Conservation (phyloP, 768 basidiomycete species). For the Tricholoma terreum region DNA sequence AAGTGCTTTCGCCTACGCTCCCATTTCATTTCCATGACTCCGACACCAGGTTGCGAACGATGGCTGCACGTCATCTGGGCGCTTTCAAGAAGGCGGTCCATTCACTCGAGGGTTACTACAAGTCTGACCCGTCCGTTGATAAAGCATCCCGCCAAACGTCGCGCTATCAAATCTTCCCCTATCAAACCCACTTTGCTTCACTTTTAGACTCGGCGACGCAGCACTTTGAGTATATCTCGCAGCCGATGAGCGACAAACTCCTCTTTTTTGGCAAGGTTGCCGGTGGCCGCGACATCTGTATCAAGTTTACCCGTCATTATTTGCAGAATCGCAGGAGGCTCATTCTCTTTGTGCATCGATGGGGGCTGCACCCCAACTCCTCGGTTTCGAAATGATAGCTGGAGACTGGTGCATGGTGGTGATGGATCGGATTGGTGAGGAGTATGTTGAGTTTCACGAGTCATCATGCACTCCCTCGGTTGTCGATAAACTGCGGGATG, state of each 20-base stretch:
- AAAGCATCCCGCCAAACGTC: neutral
- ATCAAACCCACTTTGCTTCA: constrained; percentile 1
- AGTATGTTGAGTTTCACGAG: neutral
- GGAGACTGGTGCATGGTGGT: constrained; percentile 28
- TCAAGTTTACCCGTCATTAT: constrained; percentile 8
- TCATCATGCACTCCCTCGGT: neutral
- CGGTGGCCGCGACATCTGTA: neutral
- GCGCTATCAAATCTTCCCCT: neutral
- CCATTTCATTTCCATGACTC: constrained; percentile 4
- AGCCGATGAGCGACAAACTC: neutral
- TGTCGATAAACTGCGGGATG: neutral
- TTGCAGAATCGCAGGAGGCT: constrained; percentile 12
- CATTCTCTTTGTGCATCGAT: constrained; percentile 15
- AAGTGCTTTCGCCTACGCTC: constrained; percentile 8
- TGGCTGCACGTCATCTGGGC: constrained; percentile 4
- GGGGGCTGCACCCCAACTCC: constrained; percentile 18
- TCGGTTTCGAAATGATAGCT: constrained; percentile 20
- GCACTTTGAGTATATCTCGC: neutral
- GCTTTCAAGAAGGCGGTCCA: constrained; percentile 2
- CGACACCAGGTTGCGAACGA: neutral
- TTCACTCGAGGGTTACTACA: constrained; percentile 1
- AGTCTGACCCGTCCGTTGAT: neutral
- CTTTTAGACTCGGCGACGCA: neutral
- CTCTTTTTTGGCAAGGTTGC: neutral
- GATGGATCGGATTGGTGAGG: constrained; percentile 17